A percentile compares a stretch with the other conserved stretches of the same genome.
Conservation (phyloP, 331 rosid species). For the Saraca asoca region DNA sequence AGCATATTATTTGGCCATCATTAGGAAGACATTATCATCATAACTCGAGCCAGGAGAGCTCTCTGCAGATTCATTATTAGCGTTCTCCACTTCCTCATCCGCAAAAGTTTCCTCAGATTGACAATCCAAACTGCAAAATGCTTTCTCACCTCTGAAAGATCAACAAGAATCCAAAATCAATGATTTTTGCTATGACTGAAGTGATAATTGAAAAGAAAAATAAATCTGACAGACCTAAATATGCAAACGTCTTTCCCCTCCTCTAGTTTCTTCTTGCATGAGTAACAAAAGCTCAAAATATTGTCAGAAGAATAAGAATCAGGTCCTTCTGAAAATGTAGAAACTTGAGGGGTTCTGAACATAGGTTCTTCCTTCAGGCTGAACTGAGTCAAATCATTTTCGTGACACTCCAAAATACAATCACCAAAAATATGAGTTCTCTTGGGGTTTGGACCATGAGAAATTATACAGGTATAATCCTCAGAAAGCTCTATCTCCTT, state of each 20-base stretch:
- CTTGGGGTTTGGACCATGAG: conserved; percentile 90
- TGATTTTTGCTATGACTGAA: background rate
- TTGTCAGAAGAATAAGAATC: conserved; percentile 23
- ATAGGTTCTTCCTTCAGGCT: conserved; percentile 47
- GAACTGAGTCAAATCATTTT: conserved; percentile 52
- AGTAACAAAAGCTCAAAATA: conserved; percentile 43
- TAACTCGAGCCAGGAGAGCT: conserved; percentile 62
- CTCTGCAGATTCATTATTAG: conserved; percentile 37
- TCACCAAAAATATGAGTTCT: conserved; percentile 83
- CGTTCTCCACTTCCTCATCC: conserved; percentile 49
- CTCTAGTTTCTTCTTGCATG: conserved; percentile 56
- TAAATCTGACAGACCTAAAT: conserved; percentile 51
- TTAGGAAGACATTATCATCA: conserved; percentile 54
- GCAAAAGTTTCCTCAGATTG: conserved; percentile 44
- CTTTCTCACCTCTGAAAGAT: conserved; percentile 56
- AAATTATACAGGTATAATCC: conserved; percentile 92
- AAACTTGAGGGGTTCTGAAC: conserved; percentile 40
- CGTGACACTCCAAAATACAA: conserved; percentile 73
- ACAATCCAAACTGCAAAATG: conserved; percentile 62
- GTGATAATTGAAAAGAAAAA: background rate
- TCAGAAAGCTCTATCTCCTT: conserved; percentile 86
- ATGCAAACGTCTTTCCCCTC: conserved; percentile 46
- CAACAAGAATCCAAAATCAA: conserved; percentile 21
- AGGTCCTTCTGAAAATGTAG: conserved; percentile 38
- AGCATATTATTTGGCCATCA: conserved; percentile 37